phyloP scores from a whole-genome alignment of 1,284 basidiomycete species.

The Malassezia furfur region DNA sequence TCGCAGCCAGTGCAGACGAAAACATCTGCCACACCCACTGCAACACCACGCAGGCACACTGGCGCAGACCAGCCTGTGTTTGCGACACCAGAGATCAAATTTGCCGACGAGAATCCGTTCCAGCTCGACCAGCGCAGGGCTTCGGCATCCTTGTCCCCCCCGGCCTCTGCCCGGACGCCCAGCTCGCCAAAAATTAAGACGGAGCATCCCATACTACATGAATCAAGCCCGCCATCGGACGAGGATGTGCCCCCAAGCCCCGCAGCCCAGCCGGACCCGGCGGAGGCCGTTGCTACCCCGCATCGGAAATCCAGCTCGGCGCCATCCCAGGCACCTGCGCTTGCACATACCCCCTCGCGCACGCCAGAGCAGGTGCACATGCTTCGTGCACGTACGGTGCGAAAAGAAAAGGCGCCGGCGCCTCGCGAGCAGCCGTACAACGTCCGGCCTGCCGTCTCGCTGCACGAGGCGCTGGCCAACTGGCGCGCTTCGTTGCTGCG shows the following conservation, averaged over 20 bases:
- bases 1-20: neutral
- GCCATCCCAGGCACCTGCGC: neutral
- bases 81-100: constrained; percentile 1
- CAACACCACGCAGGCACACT: too few relatives aligned
- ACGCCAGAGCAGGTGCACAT: neutral
- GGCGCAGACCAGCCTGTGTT: too few relatives aligned
- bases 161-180: neutral
- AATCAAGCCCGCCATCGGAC: neutral
- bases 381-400: neutral
- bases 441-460: neutral
- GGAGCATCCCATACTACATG: too few relatives aligned
- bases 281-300: neutral
- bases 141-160: neutral
- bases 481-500: constrained; percentile 5
- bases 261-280: neutral
- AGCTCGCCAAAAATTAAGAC: neutral
- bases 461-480: neutral
- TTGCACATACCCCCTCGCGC: neutral
- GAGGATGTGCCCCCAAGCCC: neutral
- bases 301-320: neutral
- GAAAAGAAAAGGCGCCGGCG: neutral
- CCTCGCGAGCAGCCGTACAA: neutral
- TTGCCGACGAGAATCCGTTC: constrained; percentile 15
- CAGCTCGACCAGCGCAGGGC: neutral
- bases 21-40: too few relatives aligned